phyloP scores from a whole-genome alignment of 78 protist genomes.

The Tieghemostelium lacteum region DNA sequence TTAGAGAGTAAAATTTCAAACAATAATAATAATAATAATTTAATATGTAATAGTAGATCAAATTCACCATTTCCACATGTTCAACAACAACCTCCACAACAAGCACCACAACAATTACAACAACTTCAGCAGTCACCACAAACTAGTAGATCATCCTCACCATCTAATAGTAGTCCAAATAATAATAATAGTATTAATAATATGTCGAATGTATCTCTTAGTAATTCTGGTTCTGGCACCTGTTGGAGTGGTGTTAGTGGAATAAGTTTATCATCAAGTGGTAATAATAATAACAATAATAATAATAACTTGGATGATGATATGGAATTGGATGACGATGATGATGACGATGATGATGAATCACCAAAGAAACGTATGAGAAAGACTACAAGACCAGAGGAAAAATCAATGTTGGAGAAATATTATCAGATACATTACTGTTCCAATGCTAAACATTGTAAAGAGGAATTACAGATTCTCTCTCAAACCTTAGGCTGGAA shows the following conservation, averaged over 20 bases:
- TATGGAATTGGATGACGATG: constrained; percentile 4
- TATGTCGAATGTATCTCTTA: too few species aligned
- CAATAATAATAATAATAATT: background rate
- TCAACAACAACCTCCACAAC: background rate
- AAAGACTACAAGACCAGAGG: constrained; percentile 70
- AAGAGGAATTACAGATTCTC: constrained; percentile 33
- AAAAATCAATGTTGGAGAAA: constrained; percentile 25
- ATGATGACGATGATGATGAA: constrained; percentile 49
- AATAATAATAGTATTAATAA: background rate
- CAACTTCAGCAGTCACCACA: constrained; percentile 5
- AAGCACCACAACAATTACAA: too few species aligned
- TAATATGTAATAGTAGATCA: background rate
- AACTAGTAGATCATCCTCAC: constrained; percentile 2
- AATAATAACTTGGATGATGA: background rate
- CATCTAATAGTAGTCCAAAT: background rate
- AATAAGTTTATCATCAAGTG: too few species aligned
- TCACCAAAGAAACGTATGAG: constrained; percentile 73
- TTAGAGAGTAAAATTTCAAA: background rate
- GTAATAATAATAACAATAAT: too few species aligned
- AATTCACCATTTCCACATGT: background rate
- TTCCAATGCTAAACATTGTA: constrained; percentile 28
- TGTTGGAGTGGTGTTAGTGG: too few species aligned
- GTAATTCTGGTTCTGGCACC: too few species aligned
- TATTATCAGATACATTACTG: constrained; percentile 42
- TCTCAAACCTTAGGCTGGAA: constrained; percentile 39